A percentile compares a stretch with the other conserved stretches of the same genome.
These are phyloP conservation scores for Dalbergia cochinchinensis DNA, from an alignment of 306 rosid genomes.

Conservation along the genomic window DNA sequence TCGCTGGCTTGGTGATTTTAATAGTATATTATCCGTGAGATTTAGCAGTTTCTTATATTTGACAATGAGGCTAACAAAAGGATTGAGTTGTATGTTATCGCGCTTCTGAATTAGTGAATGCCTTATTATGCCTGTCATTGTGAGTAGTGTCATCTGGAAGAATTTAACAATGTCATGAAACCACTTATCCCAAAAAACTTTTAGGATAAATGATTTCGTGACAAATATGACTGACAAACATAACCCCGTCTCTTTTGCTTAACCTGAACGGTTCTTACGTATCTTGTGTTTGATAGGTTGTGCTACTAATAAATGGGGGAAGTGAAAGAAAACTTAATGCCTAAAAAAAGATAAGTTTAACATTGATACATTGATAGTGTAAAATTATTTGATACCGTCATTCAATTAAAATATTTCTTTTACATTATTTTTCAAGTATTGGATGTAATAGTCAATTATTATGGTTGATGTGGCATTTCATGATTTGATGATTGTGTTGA, in stretches of 20 bases:
- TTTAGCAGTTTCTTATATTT: background rate
- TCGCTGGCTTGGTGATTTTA: conserved; percentile 20
- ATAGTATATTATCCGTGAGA: background rate
- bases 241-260: conserved; percentile 14
- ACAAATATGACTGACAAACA: background rate
- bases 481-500: no score
- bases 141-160: conserved; percentile 2
- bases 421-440: no score
- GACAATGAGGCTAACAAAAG: background rate
- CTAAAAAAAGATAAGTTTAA: background rate
- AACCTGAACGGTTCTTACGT: conserved; percentile 20
- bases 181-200: no score
- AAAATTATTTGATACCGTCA: no score
- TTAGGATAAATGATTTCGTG: no score
- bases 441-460: no score
- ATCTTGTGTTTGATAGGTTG: background rate
- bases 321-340: background rate
- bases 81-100: background rate
- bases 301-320: conserved; percentile 1
- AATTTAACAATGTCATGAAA: background rate
- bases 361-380: no score
- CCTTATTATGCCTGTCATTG: background rate
- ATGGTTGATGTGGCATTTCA: no score
- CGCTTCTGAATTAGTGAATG: conserved; percentile 23
- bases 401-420: no score